A percentile compares a stretch with the other conserved stretches of the same genome.
phyloP scores from a whole-genome alignment of 208 protist genomes.

The Naegleria fowleri region DNA sequence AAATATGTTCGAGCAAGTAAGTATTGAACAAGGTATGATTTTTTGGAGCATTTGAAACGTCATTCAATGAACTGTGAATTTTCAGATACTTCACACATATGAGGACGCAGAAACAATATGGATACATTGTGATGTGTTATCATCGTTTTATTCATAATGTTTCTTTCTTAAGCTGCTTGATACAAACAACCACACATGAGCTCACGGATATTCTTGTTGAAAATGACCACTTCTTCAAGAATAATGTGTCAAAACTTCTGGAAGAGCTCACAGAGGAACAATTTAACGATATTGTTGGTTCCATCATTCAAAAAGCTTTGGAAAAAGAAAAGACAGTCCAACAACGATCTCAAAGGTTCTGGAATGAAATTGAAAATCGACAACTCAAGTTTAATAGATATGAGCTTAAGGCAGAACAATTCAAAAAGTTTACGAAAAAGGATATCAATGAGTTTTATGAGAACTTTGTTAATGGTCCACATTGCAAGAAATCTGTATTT shows the following conservation, averaged over 20 bases:
- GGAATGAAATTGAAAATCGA: conserved; percentile 20
- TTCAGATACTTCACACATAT: conserved; percentile 59
- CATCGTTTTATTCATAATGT: conserved; percentile 17
- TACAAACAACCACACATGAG: conserved; percentile 9
- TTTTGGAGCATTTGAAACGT: no score
- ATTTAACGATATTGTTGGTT: conserved; percentile 15
- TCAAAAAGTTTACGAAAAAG: conserved; percentile 29
- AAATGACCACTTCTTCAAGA: conserved; percentile 22
- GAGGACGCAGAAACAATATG: conserved; percentile 64
- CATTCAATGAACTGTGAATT: no score
- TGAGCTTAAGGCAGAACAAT: not conserved
- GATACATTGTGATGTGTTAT: conserved; percentile 57
- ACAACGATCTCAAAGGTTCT: conserved; percentile 14
- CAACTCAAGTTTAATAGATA: conserved; percentile 26
- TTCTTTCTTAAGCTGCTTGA: conserved; percentile 18
- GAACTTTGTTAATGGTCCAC: not conserved
- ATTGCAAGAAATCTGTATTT: not conserved
- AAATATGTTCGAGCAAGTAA: not conserved
- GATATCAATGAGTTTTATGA: conserved; percentile 33
- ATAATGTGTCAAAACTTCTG: not conserved
- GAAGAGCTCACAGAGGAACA: conserved; percentile 22
- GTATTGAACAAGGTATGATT: no score
- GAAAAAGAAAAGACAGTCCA: conserved; percentile 32
- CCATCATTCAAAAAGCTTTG: not conserved
- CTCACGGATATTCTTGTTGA: conserved; percentile 19